Evolutionary conservation across 2,329 filamentous ascomycete species (phyloP).

Genomic region (Fusarium robinianum): DNA sequence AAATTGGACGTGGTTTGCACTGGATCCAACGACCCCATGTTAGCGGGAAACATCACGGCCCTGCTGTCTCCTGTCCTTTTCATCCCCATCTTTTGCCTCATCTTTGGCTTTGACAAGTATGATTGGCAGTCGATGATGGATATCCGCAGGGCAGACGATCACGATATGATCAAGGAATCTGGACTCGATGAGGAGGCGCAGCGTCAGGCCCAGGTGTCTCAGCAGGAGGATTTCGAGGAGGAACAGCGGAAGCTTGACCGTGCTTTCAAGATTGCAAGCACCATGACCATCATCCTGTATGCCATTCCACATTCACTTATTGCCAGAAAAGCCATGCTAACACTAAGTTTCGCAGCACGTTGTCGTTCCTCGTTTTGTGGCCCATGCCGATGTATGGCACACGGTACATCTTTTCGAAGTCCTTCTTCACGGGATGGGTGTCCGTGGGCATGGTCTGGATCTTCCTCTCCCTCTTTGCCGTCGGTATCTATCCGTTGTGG

Average conservation of each 20-base stretch:
- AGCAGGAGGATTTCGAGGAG: constrained; percentile 45
- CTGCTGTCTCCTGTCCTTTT: constrained; percentile 76
- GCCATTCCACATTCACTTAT: constrained; percentile 7
- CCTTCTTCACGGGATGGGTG: constrained; percentile 76
- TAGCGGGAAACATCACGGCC: constrained; percentile 82
- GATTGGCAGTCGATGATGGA: constrained; percentile 82
- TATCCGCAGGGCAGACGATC: constrained; percentile 79
- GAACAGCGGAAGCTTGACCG: constrained; percentile 56
- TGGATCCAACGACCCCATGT: constrained; percentile 81
- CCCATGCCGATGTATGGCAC: constrained; percentile 88
- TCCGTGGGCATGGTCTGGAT: constrained; percentile 72
- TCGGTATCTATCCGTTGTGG: constrained; percentile 79
- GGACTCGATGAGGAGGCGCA: constrained; percentile 50
- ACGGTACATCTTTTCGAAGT: constrained; percentile 64
- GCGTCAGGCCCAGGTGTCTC: constrained; percentile 19
- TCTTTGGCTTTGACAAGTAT: constrained; percentile 67
- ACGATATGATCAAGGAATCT: constrained; percentile 67
- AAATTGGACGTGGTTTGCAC: constrained; percentile 72
- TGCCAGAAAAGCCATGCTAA: background rate
- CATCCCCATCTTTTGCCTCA: constrained; percentile 71
- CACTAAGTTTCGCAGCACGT: constrained; percentile 46
- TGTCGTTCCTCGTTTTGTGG: constrained; percentile 61
- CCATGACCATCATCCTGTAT: constrained; percentile 38
- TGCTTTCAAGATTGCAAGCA: constrained; percentile 52
- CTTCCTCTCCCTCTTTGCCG: constrained; percentile 69